Evolutionary conservation across 768 basidiomycete species (phyloP).

Genomic region (Pulveroboletus sp.): DNA sequence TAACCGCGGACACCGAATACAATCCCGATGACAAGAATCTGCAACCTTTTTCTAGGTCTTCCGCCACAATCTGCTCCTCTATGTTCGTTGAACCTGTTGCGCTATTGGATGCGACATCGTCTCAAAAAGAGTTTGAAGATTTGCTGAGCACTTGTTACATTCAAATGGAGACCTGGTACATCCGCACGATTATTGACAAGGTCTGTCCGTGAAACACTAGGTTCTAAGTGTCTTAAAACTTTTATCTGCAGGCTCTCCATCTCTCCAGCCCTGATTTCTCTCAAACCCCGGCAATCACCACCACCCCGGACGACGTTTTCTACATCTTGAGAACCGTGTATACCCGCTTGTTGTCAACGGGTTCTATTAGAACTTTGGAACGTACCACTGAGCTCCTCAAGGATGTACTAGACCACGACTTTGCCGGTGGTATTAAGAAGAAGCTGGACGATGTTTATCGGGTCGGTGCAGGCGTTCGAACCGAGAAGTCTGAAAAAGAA

Average conservation of each 20-base stretch:
- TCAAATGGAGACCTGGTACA: conserved; percentile 92
- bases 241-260: conserved; percentile 67
- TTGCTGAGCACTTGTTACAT: conserved; percentile 73
- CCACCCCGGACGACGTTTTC: conserved; percentile 90
- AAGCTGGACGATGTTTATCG: conserved; percentile 90
- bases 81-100: conserved; percentile 9
- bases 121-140: conserved; percentile 57
- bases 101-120: conserved; percentile 47
- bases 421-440: conserved; percentile 71
- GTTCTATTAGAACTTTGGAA: conserved; percentile 56
- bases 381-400: conserved; percentile 59
- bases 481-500: conserved; percentile 80
- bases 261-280: conserved; percentile 72
- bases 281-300: conserved; percentile 60
- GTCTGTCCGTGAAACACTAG: conserved; percentile 35
- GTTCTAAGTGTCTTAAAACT: not conserved
- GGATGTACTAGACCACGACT: conserved; percentile 80
- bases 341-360: conserved; percentile 72
- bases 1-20: conserved; percentile 1
- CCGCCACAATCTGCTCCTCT: not conserved
- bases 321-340: conserved; percentile 89
- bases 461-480: conserved; percentile 45
- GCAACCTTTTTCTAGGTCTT: not conserved
- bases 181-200: conserved; percentile 82
- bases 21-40: conserved; percentile 2